Conservation (phyloP, 306 rosid species). For the Lagenaria siceraria region DNA sequence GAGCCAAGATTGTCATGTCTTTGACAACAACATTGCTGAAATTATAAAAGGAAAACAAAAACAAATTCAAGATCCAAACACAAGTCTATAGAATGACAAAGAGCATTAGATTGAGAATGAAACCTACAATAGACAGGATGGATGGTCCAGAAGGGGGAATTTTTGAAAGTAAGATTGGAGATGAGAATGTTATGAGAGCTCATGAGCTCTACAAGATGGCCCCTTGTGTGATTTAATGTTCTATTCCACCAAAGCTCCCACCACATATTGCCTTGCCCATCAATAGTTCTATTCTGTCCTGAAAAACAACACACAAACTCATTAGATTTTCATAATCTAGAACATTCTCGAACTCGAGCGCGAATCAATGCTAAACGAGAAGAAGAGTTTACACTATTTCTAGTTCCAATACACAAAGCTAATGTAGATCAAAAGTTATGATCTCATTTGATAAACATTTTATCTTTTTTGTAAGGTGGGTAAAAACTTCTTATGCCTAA, state of each 20-base stretch:
- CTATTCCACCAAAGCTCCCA: constrained; percentile 99
- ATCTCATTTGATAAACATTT: too few species aligned
- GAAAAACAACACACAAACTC: constrained; percentile 8
- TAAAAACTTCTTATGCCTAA: too few species aligned
- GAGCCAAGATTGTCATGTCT: constrained; percentile 92
- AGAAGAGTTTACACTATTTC: not conserved
- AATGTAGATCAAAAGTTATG: not conserved
- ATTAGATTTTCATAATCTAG: not conserved
- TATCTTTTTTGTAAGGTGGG: not conserved
- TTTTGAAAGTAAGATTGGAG: constrained; percentile 73
- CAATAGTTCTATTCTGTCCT: constrained; percentile 88
- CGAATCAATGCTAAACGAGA: not conserved
- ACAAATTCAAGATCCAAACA: not conserved
- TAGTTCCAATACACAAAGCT: not conserved
- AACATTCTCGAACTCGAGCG: not conserved
- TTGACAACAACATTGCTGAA: constrained; percentile 86
- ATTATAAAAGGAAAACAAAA: not conserved
- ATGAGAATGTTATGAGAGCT: constrained; percentile 64
- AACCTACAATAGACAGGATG: constrained; percentile 97
- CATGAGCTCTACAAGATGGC: constrained; percentile 83
- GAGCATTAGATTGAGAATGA: not conserved
- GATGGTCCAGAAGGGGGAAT: constrained; percentile 96
- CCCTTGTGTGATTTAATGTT: constrained; percentile 75
- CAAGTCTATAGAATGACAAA: not conserved
- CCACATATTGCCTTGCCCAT: constrained; percentile 93